phyloP scores from a whole-genome alignment of 2,329 filamentous ascomycete species.

The Pleomassaria siparia region DNA sequence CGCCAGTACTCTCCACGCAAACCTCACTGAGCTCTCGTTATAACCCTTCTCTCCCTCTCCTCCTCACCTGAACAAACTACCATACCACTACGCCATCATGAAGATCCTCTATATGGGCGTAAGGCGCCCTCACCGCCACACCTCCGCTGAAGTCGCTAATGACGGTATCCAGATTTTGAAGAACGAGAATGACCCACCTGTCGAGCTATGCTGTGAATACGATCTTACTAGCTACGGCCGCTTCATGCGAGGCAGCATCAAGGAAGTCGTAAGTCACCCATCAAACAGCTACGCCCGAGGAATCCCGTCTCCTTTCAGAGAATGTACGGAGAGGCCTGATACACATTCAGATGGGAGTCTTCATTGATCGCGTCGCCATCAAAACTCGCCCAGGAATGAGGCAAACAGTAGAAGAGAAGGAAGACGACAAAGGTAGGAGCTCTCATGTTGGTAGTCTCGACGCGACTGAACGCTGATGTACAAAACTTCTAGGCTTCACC shows the following conservation, averaged over 20 bases:
- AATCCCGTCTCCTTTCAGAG: conserved; percentile 18
- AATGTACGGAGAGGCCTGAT: not conserved
- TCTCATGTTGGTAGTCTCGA: too few species aligned
- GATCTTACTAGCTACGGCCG: conserved; percentile 77
- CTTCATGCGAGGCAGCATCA: conserved; percentile 63
- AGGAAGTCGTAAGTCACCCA: conserved; percentile 27
- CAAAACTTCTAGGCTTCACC: conserved; percentile 31
- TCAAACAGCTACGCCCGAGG: conserved; percentile 20
- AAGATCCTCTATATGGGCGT: conserved; percentile 89
- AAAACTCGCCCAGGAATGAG: not conserved
- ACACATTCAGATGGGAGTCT: not conserved
- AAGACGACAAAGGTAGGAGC: not conserved
- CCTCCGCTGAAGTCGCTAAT: conserved; percentile 13
- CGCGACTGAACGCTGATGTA: not conserved
- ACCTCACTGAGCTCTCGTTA: not conserved
- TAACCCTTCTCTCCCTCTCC: not conserved
- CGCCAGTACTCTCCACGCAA: not conserved
- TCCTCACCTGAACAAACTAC: not conserved
- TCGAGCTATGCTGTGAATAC: conserved; percentile 75
- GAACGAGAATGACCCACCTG: conserved; percentile 60
- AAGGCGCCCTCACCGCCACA: conserved; percentile 45
- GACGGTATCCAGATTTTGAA: conserved; percentile 66
- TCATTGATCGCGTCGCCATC: not conserved
- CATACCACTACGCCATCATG: conserved; percentile 47
- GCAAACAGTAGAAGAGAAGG: not conserved